Percentiles rank a stretch among this genome's conserved stretches.
Evolutionary conservation across 1,284 basidiomycete species (phyloP).

Genomic region (Malassezia nana): DNA sequence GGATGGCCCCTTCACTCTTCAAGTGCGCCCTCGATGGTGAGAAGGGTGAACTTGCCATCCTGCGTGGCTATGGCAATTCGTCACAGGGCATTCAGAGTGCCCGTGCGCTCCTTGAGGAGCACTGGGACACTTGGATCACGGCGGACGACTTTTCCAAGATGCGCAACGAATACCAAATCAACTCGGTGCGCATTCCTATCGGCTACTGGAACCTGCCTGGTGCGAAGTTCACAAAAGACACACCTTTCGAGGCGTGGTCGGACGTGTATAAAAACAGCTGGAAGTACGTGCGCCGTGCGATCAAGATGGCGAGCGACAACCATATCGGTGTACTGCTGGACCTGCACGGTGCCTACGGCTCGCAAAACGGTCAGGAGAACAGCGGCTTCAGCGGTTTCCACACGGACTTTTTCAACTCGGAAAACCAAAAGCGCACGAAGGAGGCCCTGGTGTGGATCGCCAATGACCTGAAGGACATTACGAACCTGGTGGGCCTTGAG

Average conservation of each 20-base stretch:
- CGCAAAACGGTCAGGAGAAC: constrained; percentile 58
- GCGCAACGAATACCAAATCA: constrained; percentile 37
- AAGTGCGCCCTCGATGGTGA: constrained; percentile 56
- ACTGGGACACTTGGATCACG: constrained; percentile 70
- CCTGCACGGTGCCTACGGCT: constrained; percentile 63
- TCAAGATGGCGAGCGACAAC: constrained; percentile 59
- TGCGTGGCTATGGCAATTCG: constrained; percentile 54
- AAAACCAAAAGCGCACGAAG: constrained; percentile 58
- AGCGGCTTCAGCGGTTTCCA: constrained; percentile 62
- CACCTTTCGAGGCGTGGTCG: constrained; percentile 56
- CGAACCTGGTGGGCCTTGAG: constrained; percentile 64
- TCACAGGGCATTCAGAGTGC: constrained; percentile 52
- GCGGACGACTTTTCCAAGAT: constrained; percentile 50
- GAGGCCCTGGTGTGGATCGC: constrained; percentile 57
- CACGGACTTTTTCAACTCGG: constrained; percentile 53
- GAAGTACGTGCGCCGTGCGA: constrained; percentile 55
- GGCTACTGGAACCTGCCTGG: constrained; percentile 49
- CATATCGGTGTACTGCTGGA: constrained; percentile 65
- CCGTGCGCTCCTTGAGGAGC: constrained; percentile 55
- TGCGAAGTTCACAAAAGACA: constrained; percentile 51
- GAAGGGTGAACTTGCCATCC: constrained; percentile 52
- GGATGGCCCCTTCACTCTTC: constrained; percentile 67
- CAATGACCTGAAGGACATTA: constrained; percentile 57
- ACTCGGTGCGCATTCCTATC: constrained; percentile 48
- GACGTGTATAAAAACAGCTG: constrained; percentile 62